phyloP scores from a whole-genome alignment of 2,329 filamentous ascomycete genomes.

The Claviceps cyperi region DNA sequence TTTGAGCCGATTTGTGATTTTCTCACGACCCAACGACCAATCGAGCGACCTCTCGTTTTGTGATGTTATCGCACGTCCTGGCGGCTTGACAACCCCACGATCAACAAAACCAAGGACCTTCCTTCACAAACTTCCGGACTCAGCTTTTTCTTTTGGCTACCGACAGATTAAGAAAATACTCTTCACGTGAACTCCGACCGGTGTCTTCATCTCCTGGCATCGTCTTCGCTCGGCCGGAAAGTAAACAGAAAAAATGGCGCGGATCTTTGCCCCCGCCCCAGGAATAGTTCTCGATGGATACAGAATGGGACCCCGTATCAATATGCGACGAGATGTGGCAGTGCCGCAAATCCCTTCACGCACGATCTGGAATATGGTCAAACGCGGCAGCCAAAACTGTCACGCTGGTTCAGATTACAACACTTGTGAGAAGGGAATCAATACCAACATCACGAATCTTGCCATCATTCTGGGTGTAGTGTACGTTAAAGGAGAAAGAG shows the following conservation, averaged over 20 bases:
- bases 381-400: constrained; percentile 1
- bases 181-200: background rate
- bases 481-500: constrained; percentile 35
- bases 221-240: constrained; percentile 5
- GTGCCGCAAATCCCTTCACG: background rate
- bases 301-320: constrained; percentile 15
- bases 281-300: constrained; percentile 10
- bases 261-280: background rate
- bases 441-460: constrained; percentile 40
- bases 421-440: constrained; percentile 46
- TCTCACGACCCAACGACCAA: background rate
- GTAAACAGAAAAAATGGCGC: constrained; percentile 4
- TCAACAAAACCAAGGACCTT: background rate
- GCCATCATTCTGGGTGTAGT: constrained; percentile 55
- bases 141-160: constrained; percentile 5
- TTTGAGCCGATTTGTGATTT: background rate
- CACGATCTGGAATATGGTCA: constrained; percentile 7
- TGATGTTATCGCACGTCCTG: background rate
- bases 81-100: background rate
- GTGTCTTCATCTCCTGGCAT: background rate
- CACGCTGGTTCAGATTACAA: constrained; percentile 14
- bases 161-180: background rate
- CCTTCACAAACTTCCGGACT: no score
- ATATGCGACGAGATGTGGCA: constrained; percentile 10
- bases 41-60: background rate